These are phyloP conservation scores for Waltiozyma sp. DNA, from an alignment of 1,139 yeast genomes.

Conservation along the genomic window DNA sequence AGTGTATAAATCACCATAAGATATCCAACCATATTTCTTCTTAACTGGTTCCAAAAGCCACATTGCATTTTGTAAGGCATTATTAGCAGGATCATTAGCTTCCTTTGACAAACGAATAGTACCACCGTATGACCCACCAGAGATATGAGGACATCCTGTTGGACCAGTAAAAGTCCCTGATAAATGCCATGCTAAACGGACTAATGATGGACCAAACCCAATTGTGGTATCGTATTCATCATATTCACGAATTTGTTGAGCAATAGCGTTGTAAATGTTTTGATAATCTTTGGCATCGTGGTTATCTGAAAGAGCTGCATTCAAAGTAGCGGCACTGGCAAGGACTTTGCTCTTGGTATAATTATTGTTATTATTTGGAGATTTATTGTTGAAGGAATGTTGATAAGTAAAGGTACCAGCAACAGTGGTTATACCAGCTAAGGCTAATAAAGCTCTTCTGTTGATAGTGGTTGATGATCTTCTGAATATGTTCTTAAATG, in stretches of 20 bases:
- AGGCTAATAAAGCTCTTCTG: not conserved
- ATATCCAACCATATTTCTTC: conserved; percentile 60
- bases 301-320: not conserved
- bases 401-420: not conserved
- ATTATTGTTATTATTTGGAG: not conserved
- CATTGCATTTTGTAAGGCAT: conserved; percentile 59
- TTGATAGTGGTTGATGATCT: not conserved
- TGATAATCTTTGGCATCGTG: conserved; percentile 43
- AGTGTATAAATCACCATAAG: conserved; percentile 84
- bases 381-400: not conserved
- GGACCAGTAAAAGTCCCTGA: conserved; percentile 59
- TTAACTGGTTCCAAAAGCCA: conserved; percentile 53
- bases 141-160: conserved; percentile 17
- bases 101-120: conserved; percentile 69
- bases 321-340: not conserved
- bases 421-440: not conserved
- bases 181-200: conserved; percentile 69
- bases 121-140: conserved; percentile 79
- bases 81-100: conserved; percentile 59
- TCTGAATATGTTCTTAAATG: not conserved
- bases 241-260: conserved; percentile 58
- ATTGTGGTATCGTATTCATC: conserved; percentile 68
- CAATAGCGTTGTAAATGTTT: conserved; percentile 70
- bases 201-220: conserved; percentile 58
- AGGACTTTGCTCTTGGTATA: not conserved